Percentiles rank a stretch among this genome's conserved stretches.
Evolutionary conservation across 1,139 yeast genomes (phyloP).

Genomic region (Candida freyschussii): DNA sequence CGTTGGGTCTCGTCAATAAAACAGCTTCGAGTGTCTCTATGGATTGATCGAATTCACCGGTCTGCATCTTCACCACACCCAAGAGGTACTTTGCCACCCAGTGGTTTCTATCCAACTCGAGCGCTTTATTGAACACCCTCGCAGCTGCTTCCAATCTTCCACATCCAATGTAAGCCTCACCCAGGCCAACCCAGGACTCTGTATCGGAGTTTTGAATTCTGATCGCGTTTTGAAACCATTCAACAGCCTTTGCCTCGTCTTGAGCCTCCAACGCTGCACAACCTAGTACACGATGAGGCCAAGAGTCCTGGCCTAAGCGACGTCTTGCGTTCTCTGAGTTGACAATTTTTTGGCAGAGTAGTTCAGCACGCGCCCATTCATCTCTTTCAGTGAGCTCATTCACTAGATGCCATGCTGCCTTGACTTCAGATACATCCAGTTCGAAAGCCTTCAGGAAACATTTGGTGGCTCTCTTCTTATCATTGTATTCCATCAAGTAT

Average conservation of each 20-base stretch:
- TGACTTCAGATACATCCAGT: slow-evolving; percentile 68
- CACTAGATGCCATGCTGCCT: slow-evolving; percentile 71
- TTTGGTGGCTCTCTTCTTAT: slow-evolving; percentile 67
- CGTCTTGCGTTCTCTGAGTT: slow-evolving; percentile 59
- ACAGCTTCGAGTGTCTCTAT: slow-evolving; percentile 40
- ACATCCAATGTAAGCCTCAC: slow-evolving; percentile 83
- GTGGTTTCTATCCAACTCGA: slow-evolving; percentile 44
- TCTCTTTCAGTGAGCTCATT: slow-evolving; percentile 56
- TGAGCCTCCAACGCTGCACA: slow-evolving; percentile 68
- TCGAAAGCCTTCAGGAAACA: slow-evolving; percentile 91
- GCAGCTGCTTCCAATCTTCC: slow-evolving; percentile 86
- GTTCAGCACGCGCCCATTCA: slow-evolving; percentile 86
- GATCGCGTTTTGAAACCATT: slow-evolving; percentile 82
- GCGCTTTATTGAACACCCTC: slow-evolving; percentile 71
- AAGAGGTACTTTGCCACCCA: slow-evolving; percentile 66
- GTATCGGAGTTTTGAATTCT: slow-evolving; percentile 62
- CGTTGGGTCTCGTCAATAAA: slow-evolving; percentile 39
- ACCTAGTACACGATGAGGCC: slow-evolving; percentile 92
- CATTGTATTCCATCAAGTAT: slow-evolving; percentile 54
- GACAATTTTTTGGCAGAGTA: slow-evolving; percentile 59
- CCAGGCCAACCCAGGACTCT: slow-evolving; percentile 89
- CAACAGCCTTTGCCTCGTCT: slow-evolving; percentile 76
- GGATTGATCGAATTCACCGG: slow-evolving; percentile 50
- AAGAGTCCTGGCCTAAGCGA: slow-evolving; percentile 42
- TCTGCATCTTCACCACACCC: slow-evolving; percentile 53